A percentile compares a stretch with the other conserved stretches of the same genome.
phyloP scores from a whole-genome alignment of 371 early-diverging fungal species.

The Entomophthora muscae region DNA sequence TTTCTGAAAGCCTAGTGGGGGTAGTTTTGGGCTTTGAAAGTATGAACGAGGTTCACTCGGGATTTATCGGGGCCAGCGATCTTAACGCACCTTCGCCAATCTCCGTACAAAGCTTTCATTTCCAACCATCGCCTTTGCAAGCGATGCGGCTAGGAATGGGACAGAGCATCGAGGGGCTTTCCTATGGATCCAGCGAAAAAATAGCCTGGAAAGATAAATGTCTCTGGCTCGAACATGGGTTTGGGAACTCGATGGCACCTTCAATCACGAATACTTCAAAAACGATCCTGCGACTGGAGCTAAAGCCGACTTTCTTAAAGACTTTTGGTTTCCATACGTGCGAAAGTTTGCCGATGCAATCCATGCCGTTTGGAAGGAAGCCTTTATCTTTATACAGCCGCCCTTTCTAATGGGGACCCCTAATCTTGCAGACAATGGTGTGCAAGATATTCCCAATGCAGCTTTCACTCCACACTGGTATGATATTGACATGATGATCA shows the following conservation, averaged over 20 bases:
- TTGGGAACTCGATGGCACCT: conserved; percentile 23
- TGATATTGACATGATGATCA: conserved; percentile 28
- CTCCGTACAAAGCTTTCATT: conserved; percentile 27
- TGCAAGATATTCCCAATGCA: conserved; percentile 24
- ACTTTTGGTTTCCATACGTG: conserved; percentile 37
- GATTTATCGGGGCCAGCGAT: conserved; percentile 30
- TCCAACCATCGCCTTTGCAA: conserved; percentile 41
- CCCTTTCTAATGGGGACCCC: neutral
- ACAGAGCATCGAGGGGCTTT: conserved; percentile 17
- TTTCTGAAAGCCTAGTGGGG: conserved; percentile 20
- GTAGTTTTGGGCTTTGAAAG: conserved; percentile 54
- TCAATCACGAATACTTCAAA: conserved; percentile 2
- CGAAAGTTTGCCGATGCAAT: conserved; percentile 21
- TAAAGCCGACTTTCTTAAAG: conserved; percentile 19
- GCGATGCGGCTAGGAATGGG: conserved; percentile 44
- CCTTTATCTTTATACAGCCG: conserved; percentile 47
- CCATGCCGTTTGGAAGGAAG: conserved; percentile 23
- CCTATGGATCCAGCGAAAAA: conserved; percentile 24
- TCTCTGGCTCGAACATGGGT: conserved; percentile 51
- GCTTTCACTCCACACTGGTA: conserved; percentile 60
- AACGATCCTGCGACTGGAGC: conserved; percentile 11
- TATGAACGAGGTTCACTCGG: conserved; percentile 51
- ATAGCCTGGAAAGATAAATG: conserved; percentile 36
- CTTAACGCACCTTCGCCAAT: conserved; percentile 23
- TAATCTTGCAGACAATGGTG: neutral